Base-by-base conservation (phyloP, 2,329 filamentous ascomycete genomes). In the Tothia fuscella region DNA sequence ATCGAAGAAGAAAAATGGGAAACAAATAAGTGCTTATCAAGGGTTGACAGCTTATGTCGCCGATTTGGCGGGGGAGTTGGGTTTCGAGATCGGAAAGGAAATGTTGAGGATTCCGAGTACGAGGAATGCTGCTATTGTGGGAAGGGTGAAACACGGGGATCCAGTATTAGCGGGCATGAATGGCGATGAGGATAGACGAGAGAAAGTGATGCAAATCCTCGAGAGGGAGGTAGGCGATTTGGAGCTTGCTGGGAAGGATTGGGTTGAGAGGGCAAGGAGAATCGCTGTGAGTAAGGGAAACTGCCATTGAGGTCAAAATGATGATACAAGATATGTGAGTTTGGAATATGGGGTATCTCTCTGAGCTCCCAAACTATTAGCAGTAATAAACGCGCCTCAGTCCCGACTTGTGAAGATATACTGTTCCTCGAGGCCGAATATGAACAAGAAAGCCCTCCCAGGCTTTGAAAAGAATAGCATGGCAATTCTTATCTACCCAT, bases 51-150 rank as follows among this genome's bases (percentile, higher is more conserved):
- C 75, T 37, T 95, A 89, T 72, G 77, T 87, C 0, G 67, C 74
- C 16, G 65, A 67, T 21, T 71, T 98, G 31, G 79, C 82, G 0
- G 64, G 67, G 24, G 78, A 82, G 44, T 76, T 86, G 48, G 83
- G 82, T 2, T 94, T 80, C 69, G 62, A 69, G 4, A 71, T 84
- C 1, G 86, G 96, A 60, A 83, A 73, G 48, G 89, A 94, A 53
- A 78, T 91, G 67, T 61, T 98, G 52, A 71, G 89, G 34, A 96
- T 98, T 47, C 91, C 91, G 1, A 93, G 84, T 58, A 95, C 89
- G 29, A 70, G 91, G 47, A 96, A 96, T 59, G 77, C 80, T 14
- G 85, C 80, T 1, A 66, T 98, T 22, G 56, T 96, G 30, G 88
- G 88, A 3, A 71, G 84, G 24, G 13, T 20, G 19, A n/a, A 42